phyloP scores from a whole-genome alignment of 192 early-diverging fungal species.

The Diversispora epigaea region DNA sequence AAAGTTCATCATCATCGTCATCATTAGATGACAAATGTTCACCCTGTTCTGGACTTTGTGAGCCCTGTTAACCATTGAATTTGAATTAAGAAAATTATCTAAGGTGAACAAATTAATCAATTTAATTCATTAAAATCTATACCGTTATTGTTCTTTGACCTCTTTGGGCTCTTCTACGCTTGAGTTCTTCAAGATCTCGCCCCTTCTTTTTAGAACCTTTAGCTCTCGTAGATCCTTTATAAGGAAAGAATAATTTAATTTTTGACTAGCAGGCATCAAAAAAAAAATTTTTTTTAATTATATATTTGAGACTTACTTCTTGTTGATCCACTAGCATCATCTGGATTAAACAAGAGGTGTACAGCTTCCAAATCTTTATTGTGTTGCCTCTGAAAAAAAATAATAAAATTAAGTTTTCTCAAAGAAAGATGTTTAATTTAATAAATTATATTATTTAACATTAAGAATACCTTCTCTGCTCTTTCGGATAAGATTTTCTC shows the following conservation, averaged over 20 bases:
- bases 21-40: neutral
- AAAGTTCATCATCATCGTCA: neutral
- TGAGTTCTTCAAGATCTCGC: slow-evolving; percentile 55
- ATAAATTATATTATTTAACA: neutral
- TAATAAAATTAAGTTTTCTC: neutral
- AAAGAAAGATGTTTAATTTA: neutral
- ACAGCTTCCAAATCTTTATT: neutral
- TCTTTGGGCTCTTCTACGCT: slow-evolving; percentile 58
- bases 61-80: neutral
- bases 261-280: neutral
- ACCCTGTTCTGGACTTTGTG: neutral
- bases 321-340: slow-evolving; percentile 1
- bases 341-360: neutral
- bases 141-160: slow-evolving; percentile 38
- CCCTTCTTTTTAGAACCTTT: slow-evolving; percentile 45
- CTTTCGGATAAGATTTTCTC: slow-evolving; percentile 77
- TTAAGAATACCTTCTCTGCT: slow-evolving; percentile 52
- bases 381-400: slow-evolving; percentile 2
- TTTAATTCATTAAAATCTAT: neutral
- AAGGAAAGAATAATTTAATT: neutral
- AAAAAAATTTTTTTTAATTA: neutral
- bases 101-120: neutral
- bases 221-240: slow-evolving; percentile 53
- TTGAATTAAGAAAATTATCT: neutral
- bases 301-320: neutral